Conservation (phyloP, 2,329 filamentous ascomycete species). For the Colletotrichum costaricense region DNA sequence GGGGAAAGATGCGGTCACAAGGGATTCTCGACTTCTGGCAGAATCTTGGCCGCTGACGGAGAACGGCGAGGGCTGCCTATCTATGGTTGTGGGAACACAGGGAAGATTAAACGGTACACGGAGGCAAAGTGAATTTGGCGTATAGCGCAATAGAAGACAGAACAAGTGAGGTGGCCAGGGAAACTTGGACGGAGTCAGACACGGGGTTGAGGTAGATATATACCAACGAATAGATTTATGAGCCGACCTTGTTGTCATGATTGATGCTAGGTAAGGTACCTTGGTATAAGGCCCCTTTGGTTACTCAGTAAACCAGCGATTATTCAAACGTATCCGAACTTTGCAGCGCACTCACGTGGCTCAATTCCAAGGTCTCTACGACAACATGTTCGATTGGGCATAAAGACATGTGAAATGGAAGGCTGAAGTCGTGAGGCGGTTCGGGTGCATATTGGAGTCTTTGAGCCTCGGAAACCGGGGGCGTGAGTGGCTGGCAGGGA, state of each 20-base stretch:
- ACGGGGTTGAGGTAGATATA: background rate
- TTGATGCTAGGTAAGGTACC: background rate
- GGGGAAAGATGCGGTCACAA: background rate
- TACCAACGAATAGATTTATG: background rate
- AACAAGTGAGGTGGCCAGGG: background rate
- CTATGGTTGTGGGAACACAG: background rate
- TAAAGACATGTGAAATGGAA: background rate
- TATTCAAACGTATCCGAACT: background rate
- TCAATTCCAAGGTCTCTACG: background rate
- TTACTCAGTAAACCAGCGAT: background rate
- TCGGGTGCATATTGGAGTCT: background rate
- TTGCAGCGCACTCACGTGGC: background rate
- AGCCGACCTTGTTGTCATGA: background rate
- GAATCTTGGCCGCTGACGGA: too few species aligned
- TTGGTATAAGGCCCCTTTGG: too few species aligned
- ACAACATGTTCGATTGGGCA: background rate
- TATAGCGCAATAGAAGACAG: background rate
- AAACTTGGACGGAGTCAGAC: background rate
- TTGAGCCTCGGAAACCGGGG: background rate
- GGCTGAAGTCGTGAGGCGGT: background rate
- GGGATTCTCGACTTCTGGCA: background rate
- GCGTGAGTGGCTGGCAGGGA: conserved; percentile 7
- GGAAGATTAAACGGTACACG: background rate
- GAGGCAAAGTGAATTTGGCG: background rate
- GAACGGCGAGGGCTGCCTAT: background rate